Base-by-base conservation (phyloP, 306 rosid species). In the Cucumis melo region DNA sequence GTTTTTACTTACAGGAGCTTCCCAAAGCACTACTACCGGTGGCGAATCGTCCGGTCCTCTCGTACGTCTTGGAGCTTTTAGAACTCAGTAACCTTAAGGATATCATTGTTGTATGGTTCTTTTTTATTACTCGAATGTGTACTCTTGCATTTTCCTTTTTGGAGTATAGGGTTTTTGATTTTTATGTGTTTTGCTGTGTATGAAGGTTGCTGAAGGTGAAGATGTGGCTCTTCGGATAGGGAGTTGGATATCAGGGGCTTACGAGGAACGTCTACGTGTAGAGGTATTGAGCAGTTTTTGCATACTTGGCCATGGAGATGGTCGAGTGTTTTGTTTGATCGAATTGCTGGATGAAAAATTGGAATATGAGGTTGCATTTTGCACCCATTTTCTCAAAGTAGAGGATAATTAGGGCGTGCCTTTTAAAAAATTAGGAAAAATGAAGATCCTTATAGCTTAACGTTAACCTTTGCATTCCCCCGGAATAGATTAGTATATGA, bases 1-100 rank as follows among this genome's bases (percentile, higher is more conserved):
- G 17, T 54, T 56, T 70, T 60, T 53, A 78, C 56, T 78, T 66
- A 15, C 90, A 95, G 98, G 99, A 92, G 83, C 87, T 92, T 79
- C 99, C 99, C 2, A 90, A 89, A 32, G 96, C 99, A 21, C 78
- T 95, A 19, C 98, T 95, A 82, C 98, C 99, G 11, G 97, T 95
- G 59, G 99, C 96, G 6, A 90, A 92, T 78, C 88, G 98, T 10
- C 96, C 96, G 17, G 88, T 95, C 78, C 85, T 95, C 73, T 95
- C 98, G 54, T 95, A 95, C 82, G 93, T 87, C 42, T 82, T 95
- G 54, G 98, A 95, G 92, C 87, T 83, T 32, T 80, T 92, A 78
- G 98, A 95, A 73, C 88, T 83, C 55, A 92, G 84, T 82, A 95
- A 92, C 82, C 96, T 95, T 44, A 95, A 95, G 74, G 91, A 92